Evolutionary conservation across 495 filamentous ascomycete species (phyloP), one percentile per base, ranked within the genome.

Genomic region (Clavariopsis aquatica): DNA sequence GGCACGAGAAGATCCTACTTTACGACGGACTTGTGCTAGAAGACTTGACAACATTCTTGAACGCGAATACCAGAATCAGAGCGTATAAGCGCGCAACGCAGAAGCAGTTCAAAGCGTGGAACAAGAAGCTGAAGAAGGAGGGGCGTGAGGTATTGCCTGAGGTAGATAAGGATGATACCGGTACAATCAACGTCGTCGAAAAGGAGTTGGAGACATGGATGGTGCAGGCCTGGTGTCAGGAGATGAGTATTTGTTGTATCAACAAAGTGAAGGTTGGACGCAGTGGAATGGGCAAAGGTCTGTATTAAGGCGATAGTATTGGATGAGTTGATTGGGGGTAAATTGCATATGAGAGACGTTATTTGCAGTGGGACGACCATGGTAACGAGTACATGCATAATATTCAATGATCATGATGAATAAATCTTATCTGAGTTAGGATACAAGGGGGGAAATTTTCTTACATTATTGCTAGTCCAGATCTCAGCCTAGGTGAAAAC

Each of bases 11-110:
- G 74, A 96, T 98, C 49, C 80, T 98, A 19, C 86, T 96, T 76
- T 98, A 93, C 72, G 93, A 98, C 65, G 92, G 95, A 0, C 88
- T 98, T 41, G 80, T 94, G 0, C 72, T 97, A 0, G 94, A 98
- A 74, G 94, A 97, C 59, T 77, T 98, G 9, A 81, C 92, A 5
- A 78, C 74, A 1, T 98, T 91, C 91, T 73, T 98, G 24, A 96
- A 96, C 63, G 81, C 80, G 19, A 85, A 88, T 29, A 60, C 55
- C 17, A 53, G 52, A n/a, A 71, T 69, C 22, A 49, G 64, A 8
- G 61, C 38, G 12, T 56, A 47, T 13, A 68, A 65, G 36, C 52
- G 57, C 3, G 68, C 56, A 26, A 54, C 54, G 36, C 60, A 66
- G 60, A 66, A 69, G 24, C 57, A 59, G 19, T 52, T 62, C 53